These are phyloP conservation scores for Penicillium lagena DNA, from an alignment of 495 filamentous ascomycete genomes.

Conservation along the genomic window DNA sequence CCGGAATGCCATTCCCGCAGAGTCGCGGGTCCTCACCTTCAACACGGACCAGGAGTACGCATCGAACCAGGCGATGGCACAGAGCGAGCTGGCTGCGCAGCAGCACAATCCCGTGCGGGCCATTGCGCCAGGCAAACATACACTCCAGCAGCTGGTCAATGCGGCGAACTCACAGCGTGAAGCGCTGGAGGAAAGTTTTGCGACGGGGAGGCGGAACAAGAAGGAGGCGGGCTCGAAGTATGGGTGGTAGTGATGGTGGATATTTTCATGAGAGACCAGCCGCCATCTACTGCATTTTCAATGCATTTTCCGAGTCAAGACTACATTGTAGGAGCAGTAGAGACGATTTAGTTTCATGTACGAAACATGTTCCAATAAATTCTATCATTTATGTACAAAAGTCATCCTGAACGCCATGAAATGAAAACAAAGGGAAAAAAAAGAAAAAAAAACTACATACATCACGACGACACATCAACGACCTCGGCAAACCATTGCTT, in stretches of 20 bases:
- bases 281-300: not conserved
- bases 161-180: conserved; percentile 72
- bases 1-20: conserved; percentile 37
- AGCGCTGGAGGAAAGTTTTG: conserved; percentile 85
- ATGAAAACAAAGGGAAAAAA: conserved; percentile 3
- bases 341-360: not conserved
- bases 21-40: conserved; percentile 62
- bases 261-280: not conserved
- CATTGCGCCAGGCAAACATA: conserved; percentile 85
- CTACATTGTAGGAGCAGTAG: not conserved
- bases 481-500: conserved; percentile 98
- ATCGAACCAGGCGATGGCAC: conserved; percentile 57
- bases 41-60: conserved; percentile 81
- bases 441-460: conserved; percentile 11
- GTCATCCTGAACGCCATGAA: conserved; percentile 1
- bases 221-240: conserved; percentile 75
- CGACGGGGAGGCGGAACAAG: conserved; percentile 63
- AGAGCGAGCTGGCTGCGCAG: conserved; percentile 52
- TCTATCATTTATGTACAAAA: conserved; percentile 15
- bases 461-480: conserved; percentile 49
- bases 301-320: not conserved
- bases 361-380: not conserved
- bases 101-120: conserved; percentile 77
- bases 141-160: conserved; percentile 77
- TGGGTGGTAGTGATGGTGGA: conserved; percentile 55